A percentile compares a stretch with the other conserved stretches of the same genome.
phyloP scores from a whole-genome alignment of 163 green algal species.

The Scenedesmus sp. region DNA sequence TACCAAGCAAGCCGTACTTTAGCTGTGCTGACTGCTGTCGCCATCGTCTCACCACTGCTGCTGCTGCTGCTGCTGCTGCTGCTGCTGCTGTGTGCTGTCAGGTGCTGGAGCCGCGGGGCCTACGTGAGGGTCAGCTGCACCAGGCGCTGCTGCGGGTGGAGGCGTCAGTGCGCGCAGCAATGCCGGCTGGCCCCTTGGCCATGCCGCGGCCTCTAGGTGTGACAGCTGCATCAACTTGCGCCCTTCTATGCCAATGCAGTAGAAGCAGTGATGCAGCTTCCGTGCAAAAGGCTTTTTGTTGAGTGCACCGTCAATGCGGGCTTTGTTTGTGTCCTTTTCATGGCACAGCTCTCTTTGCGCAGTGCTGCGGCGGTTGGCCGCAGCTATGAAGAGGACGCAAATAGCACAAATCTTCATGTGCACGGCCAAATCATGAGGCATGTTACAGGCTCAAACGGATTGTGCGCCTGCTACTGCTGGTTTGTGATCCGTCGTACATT shows the following conservation, averaged over 20 bases:
- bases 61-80: background rate
- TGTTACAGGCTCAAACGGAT: background rate
- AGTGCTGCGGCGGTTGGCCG: too few species aligned
- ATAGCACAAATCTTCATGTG: too few species aligned
- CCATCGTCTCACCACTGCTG: background rate
- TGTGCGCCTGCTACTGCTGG: background rate
- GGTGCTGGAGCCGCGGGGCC: constrained; percentile 25
- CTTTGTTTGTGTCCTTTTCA: too few species aligned
- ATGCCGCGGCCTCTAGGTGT: constrained; percentile 21
- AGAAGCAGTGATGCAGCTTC: too few species aligned
- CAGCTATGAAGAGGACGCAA: too few species aligned
- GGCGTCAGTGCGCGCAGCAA: constrained; percentile 11
- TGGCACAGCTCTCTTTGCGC: too few species aligned
- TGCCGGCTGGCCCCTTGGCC: constrained; percentile 14
- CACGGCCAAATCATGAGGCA: too few species aligned
- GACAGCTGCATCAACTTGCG: background rate
- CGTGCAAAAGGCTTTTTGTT: too few species aligned
- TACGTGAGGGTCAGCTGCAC: constrained; percentile 34
- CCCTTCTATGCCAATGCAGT: too few species aligned
- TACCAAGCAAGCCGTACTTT: too few species aligned
- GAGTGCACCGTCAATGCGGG: too few species aligned
- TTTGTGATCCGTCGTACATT: background rate
- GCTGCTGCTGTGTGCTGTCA: background rate
- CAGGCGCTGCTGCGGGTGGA: constrained; percentile 32
- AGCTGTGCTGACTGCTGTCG: too few species aligned